These are phyloP conservation scores for Metschnikowia vanudenii DNA, from an alignment of 805 yeast species.

Conservation along the genomic window DNA sequence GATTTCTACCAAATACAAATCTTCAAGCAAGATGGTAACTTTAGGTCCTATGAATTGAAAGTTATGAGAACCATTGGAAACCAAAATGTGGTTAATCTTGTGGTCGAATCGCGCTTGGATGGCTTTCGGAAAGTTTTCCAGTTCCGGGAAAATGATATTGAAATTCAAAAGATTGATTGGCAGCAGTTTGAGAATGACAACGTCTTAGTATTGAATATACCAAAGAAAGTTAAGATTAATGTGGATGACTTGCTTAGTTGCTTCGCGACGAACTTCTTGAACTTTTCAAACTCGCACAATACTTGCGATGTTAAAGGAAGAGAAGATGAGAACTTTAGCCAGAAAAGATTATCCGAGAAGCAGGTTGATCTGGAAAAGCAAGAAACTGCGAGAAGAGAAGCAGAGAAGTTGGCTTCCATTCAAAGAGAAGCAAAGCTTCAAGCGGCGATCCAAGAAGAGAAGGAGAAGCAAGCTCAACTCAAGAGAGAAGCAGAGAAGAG, in stretches of 20 bases:
- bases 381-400: background rate
- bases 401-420: constrained; percentile 2
- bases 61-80: constrained; percentile 14
- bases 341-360: background rate
- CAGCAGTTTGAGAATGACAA: constrained; percentile 30
- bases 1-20: constrained; percentile 37
- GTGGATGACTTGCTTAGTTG: constrained; percentile 19
- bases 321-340: too few relatives aligned
- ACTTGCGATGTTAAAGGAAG: background rate
- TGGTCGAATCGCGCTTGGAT: constrained; percentile 25
- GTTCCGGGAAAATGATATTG: constrained; percentile 31
- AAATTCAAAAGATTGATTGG: constrained; percentile 34
- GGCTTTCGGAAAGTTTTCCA: constrained; percentile 32
- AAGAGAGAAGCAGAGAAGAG: constrained; percentile 4
- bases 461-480: background rate
- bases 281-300: background rate
- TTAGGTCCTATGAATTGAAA: constrained; percentile 33
- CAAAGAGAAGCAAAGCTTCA: background rate
- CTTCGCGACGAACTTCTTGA: constrained; percentile 12
- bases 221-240: constrained; percentile 26
- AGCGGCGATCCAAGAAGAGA: constrained; percentile 7
- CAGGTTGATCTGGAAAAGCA: background rate
- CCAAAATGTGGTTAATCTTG: constrained; percentile 17
- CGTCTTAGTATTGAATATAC: constrained; percentile 36
- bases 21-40: constrained; percentile 34